Percentiles rank a stretch among this genome's conserved stretches.
Evolutionary conservation across 805 yeast genomes (phyloP).

Genomic region (Teunomyces funiuensis): DNA sequence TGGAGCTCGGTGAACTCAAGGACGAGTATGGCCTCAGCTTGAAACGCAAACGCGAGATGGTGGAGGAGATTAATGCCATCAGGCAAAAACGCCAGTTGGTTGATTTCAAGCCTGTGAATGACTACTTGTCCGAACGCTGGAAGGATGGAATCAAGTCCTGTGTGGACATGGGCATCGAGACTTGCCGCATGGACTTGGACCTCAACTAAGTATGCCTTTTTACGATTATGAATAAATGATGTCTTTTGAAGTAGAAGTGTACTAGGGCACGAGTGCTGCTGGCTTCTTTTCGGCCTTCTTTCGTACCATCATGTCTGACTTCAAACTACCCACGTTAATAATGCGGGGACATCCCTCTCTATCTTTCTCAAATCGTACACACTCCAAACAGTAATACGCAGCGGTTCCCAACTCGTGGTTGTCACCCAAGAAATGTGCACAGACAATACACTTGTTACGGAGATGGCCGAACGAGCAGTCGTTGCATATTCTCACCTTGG

Average conservation of each 20-base stretch:
- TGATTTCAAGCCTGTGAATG: conserved; percentile 38
- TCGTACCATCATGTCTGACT: conserved; percentile 64
- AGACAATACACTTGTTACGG: conserved; percentile 70
- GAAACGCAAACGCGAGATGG: conserved; percentile 36
- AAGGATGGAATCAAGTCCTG: conserved; percentile 43
- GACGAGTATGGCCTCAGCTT: conserved; percentile 11
- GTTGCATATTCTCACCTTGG: conserved; percentile 72
- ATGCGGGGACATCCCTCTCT: conserved; percentile 93
- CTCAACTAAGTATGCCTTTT: not conserved
- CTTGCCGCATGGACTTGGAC: conserved; percentile 16
- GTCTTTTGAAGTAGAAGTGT: conserved; percentile 1
- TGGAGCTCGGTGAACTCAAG: conserved; percentile 24
- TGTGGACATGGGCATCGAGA: conserved; percentile 37
- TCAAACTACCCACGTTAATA: conserved; percentile 74
- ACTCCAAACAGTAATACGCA: conserved; percentile 84
- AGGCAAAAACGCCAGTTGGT: conserved; percentile 44
- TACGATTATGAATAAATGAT: conserved; percentile 1
- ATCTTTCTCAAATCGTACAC: conserved; percentile 75
- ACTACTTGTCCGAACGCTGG: conserved; percentile 52
- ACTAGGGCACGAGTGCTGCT: not conserved
- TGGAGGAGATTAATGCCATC: conserved; percentile 42
- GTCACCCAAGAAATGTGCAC: conserved; percentile 63
- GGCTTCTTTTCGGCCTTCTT: conserved; percentile 35
- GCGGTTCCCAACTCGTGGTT: conserved; percentile 39
- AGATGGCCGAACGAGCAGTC: conserved; percentile 78